Percentiles rank a stretch among this genome's conserved stretches.
Conservation (phyloP, 805 yeast genomes). For the Starmerella khaoyaiensis region DNA sequence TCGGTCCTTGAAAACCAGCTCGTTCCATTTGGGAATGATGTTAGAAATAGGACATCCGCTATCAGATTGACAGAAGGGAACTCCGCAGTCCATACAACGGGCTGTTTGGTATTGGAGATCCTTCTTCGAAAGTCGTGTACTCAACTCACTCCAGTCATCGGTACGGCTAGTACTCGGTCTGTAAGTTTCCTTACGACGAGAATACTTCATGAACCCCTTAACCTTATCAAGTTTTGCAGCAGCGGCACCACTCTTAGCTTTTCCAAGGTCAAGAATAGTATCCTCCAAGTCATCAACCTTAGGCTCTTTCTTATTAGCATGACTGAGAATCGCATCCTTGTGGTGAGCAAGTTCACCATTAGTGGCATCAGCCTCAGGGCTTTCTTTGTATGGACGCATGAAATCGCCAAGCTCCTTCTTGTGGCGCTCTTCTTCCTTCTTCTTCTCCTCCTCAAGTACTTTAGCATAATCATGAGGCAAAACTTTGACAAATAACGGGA, state of each 20-base stretch:
- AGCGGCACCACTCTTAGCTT: constrained; percentile 43
- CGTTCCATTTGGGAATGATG: constrained; percentile 96
- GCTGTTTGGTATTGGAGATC: constrained; percentile 89
- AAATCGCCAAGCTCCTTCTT: constrained; percentile 45
- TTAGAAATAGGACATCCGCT: constrained; percentile 97
- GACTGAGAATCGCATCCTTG: background rate
- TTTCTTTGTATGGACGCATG: constrained; percentile 57
- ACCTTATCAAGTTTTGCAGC: constrained; percentile 59
- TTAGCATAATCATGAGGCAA: constrained; percentile 84
- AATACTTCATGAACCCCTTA: constrained; percentile 88
- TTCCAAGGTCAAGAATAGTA: constrained; percentile 55
- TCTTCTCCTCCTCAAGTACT: constrained; percentile 69
- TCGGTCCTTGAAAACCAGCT: constrained; percentile 82
- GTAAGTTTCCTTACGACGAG: constrained; percentile 76
- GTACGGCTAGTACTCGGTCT: constrained; percentile 64
- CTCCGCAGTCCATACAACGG: constrained; percentile 99
- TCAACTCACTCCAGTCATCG: constrained; percentile 85
- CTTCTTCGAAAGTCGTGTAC: constrained; percentile 65
- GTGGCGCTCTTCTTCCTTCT: constrained; percentile 49
- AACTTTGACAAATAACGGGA: constrained; percentile 84
- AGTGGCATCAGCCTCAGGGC: constrained; percentile 73
- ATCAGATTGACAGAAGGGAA: constrained; percentile 96
- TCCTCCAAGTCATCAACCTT: constrained; percentile 83
- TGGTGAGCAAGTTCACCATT: constrained; percentile 50
- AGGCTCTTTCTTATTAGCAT: constrained; percentile 43